Conservation (phyloP, 2,329 filamentous ascomycete species). For the Botrytis sinoallii region DNA sequence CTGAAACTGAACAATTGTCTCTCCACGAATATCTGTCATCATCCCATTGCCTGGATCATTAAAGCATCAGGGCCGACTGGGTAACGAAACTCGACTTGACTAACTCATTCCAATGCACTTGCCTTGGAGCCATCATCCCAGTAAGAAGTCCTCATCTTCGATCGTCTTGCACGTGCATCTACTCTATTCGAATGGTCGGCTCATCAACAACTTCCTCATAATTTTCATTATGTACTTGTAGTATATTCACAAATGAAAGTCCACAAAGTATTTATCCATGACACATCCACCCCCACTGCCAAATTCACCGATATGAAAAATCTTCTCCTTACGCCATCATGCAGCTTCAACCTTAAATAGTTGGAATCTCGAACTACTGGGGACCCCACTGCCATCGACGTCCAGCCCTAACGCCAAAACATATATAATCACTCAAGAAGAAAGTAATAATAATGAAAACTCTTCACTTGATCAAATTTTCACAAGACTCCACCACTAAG, state of each 20-base stretch:
- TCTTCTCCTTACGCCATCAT: background rate
- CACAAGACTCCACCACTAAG: background rate
- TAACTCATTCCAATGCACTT: background rate
- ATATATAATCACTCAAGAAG: background rate
- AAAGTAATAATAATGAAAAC: background rate
- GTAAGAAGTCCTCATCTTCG: background rate
- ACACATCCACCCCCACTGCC: background rate
- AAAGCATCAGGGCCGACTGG: background rate
- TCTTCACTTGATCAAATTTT: background rate
- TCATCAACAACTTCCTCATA: background rate
- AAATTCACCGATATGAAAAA: slow-evolving; percentile 6
- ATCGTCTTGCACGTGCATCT: background rate
- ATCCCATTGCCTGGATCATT: background rate
- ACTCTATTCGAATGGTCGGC: background rate
- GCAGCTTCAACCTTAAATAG: background rate
- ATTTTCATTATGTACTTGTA: slow-evolving; percentile 3
- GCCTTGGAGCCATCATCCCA: background rate
- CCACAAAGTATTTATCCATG: background rate
- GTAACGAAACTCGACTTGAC: background rate
- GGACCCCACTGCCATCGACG: background rate
- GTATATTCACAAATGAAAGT: background rate
- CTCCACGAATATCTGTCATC: background rate
- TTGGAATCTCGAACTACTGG: background rate
- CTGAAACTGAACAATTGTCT: background rate
- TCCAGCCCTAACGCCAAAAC: background rate